Evolutionary conservation across 768 basidiomycete genomes (phyloP).

Genomic region (Russula earlei): DNA sequence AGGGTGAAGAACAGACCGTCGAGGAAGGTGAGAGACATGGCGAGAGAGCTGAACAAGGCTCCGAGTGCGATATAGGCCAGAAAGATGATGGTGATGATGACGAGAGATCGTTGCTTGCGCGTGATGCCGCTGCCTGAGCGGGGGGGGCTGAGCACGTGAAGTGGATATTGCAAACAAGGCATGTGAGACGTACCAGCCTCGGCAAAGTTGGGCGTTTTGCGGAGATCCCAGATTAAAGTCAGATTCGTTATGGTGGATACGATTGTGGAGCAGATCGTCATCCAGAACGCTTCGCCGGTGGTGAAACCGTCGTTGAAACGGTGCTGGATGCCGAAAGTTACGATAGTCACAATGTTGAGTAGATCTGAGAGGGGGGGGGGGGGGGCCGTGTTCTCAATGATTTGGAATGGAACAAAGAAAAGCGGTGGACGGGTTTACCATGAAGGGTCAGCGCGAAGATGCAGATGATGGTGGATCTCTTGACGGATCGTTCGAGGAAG

Average conservation of each 20-base stretch:
- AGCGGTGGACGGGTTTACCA: slow-evolving; percentile 38
- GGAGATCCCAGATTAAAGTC: slow-evolving; percentile 54
- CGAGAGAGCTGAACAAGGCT: slow-evolving; percentile 45
- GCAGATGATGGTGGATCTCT: slow-evolving; percentile 50
- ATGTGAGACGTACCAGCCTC: slow-evolving; percentile 46
- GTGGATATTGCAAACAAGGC: background rate
- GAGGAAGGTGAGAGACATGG: slow-evolving; percentile 52
- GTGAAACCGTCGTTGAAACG: slow-evolving; percentile 58
- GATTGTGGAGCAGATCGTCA: slow-evolving; percentile 65
- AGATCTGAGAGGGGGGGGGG: slow-evolving; percentile 40
- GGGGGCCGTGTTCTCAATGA: too few species aligned
- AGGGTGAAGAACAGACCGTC: slow-evolving; percentile 73
- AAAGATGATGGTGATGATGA: slow-evolving; percentile 67
- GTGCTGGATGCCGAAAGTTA: slow-evolving; percentile 53
- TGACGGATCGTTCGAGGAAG: slow-evolving; percentile 63
- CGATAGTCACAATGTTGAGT: slow-evolving; percentile 54
- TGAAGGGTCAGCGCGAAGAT: slow-evolving; percentile 61
- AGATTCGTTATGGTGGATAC: slow-evolving; percentile 56
- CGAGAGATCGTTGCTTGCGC: slow-evolving; percentile 67
- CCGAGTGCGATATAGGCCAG: slow-evolving; percentile 69
- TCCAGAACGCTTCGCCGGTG: slow-evolving; percentile 62
- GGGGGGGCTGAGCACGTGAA: slow-evolving; percentile 1
- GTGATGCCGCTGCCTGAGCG: slow-evolving; percentile 70
- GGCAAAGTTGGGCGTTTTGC: slow-evolving; percentile 50
- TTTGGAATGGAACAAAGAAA: too few species aligned